Evolutionary conservation across 2,329 filamentous ascomycete genomes (phyloP).

Genomic region (Blastomyces parvus): DNA sequence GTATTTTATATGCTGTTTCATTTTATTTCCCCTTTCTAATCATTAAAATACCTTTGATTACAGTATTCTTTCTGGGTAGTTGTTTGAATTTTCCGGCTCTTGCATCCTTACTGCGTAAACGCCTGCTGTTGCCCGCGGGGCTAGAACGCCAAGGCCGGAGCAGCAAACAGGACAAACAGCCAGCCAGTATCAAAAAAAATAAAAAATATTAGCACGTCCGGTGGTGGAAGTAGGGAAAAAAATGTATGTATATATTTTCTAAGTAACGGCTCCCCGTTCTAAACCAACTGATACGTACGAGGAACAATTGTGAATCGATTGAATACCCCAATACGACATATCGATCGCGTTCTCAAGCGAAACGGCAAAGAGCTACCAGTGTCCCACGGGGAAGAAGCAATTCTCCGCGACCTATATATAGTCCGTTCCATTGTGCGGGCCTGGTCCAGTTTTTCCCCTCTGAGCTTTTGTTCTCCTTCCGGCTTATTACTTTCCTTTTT

Average conservation of each 20-base stretch:
- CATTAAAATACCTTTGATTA: background rate
- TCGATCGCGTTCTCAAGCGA: background rate
- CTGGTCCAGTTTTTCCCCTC: background rate
- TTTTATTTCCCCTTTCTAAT: too few relatives aligned
- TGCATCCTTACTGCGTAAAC: too few relatives aligned
- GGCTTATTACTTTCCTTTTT: background rate
- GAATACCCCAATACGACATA: background rate
- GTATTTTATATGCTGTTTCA: too few relatives aligned
- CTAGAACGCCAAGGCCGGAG: background rate
- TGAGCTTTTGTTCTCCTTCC: background rate
- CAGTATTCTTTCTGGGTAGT: too few relatives aligned
- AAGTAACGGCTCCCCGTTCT: background rate
- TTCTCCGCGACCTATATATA: background rate
- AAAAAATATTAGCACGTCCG: background rate
- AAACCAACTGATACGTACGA: background rate
- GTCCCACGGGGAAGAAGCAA: background rate
- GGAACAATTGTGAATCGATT: background rate
- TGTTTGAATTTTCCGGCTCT: too few relatives aligned
- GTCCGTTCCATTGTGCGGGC: background rate
- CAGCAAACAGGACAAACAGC: constrained; percentile 1
- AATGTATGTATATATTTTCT: background rate
- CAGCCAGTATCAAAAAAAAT: background rate
- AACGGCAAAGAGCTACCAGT: background rate
- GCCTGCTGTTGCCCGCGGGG: too few relatives aligned
- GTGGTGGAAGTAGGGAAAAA: background rate